Conservation (phyloP, 192 early-diverging fungal genomes). For the Paraglomus brasilianum region DNA sequence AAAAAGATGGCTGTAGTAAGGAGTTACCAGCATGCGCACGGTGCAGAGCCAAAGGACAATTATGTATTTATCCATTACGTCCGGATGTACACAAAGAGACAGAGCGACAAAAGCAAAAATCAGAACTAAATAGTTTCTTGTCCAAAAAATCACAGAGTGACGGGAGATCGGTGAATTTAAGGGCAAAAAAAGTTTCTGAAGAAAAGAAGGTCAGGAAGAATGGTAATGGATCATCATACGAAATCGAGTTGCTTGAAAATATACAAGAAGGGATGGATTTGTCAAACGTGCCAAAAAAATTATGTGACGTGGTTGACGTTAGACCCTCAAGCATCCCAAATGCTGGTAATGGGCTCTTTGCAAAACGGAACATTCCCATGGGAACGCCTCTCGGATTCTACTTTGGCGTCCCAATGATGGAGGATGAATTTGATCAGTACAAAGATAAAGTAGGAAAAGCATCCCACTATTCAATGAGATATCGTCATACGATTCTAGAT, state of each 20-base stretch:
- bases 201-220: conserved; percentile 1
- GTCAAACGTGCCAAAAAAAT: conserved; percentile 51
- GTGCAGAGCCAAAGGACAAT: conserved; percentile 22
- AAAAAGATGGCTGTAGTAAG: conserved; percentile 16
- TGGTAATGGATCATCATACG: conserved; percentile 3
- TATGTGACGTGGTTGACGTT: conserved; percentile 65
- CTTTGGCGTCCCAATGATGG: conserved; percentile 95
- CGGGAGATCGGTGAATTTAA: neutral
- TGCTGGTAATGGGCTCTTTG: conserved; percentile 78
- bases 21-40: conserved; percentile 27
- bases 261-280: conserved; percentile 48
- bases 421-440: conserved; percentile 87
- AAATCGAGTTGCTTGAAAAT: conserved; percentile 28
- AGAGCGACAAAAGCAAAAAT: neutral
- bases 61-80: conserved; percentile 25
- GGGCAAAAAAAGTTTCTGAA: neutral
- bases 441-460: conserved; percentile 80
- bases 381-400: conserved; percentile 85
- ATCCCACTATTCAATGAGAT: conserved; percentile 88
- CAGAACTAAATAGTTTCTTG: no score
- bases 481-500: conserved; percentile 86
- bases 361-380: conserved; percentile 65
- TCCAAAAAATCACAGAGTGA: no score
- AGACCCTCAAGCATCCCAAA: conserved; percentile 59
- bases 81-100: conserved; percentile 13